Conservation (phyloP, 306 rosid genomes). For the Trifolium subterraneum region DNA sequence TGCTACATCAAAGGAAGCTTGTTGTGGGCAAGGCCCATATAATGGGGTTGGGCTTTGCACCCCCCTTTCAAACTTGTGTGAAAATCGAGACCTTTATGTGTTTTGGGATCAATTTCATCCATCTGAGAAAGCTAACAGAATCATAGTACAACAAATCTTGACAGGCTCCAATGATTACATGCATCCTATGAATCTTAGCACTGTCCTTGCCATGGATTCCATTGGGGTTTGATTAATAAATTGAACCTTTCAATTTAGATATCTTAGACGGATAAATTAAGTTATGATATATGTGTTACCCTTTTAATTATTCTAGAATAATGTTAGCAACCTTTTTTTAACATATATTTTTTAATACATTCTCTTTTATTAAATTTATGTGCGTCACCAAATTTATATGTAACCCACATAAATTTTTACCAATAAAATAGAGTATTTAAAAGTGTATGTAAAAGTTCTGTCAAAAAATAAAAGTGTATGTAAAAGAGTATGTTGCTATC, state of each 20-base stretch:
- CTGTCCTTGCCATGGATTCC: conserved; percentile 60
- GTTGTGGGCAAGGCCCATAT: conserved; percentile 87
- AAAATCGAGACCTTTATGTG: conserved; percentile 59
- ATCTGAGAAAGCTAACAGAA: conserved; percentile 65
- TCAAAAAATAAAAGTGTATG: no score
- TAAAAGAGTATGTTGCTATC: no score
- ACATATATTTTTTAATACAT: no score
- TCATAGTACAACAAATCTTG: conserved; percentile 63
- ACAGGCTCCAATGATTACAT: conserved; percentile 60
- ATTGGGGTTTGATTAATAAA: conserved; percentile 22
- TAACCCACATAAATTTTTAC: no score
- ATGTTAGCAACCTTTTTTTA: no score
- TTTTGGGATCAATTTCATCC: conserved; percentile 90
- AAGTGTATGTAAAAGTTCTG: no score
- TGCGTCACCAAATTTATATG: no score
- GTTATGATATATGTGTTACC: neutral
- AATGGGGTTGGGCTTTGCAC: conserved; percentile 84
- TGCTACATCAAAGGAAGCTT: conserved; percentile 62
- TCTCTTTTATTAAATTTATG: no score
- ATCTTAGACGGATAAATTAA: neutral
- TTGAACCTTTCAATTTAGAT: neutral
- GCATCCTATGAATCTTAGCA: conserved; percentile 78
- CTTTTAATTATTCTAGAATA: no score
- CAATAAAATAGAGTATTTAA: no score
- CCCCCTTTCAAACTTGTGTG: conserved; percentile 65